These are phyloP conservation scores for Calcarisporium arbuscula DNA, from an alignment of 2,329 filamentous ascomycete species.

Conservation along the genomic window DNA sequence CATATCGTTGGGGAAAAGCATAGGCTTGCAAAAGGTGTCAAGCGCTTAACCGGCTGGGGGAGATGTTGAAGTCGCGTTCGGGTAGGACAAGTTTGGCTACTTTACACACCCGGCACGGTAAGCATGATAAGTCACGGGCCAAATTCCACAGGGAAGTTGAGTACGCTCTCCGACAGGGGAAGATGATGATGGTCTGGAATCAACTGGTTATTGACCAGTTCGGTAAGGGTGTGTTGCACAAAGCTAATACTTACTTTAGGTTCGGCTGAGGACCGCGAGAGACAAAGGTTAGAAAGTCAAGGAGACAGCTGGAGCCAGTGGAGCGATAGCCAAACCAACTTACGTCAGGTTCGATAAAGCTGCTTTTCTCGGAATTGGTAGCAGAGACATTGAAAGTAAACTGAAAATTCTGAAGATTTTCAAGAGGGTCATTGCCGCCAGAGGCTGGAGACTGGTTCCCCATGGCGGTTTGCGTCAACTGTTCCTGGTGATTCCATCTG, in stretches of 20 bases:
- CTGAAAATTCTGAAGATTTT: constrained; percentile 14
- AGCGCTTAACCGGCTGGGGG: not conserved
- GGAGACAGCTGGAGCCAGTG: not conserved
- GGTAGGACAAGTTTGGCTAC: constrained; percentile 15
- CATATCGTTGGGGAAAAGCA: constrained; percentile 38
- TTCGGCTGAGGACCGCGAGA: too few relatives aligned
- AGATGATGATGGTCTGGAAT: constrained; percentile 16
- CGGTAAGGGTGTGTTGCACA: too few relatives aligned
- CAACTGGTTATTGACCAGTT: too few relatives aligned
- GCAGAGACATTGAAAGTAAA: constrained; percentile 27
- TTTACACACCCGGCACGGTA: constrained; percentile 42
- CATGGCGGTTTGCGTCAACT: too few relatives aligned
- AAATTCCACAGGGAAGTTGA: constrained; percentile 34
- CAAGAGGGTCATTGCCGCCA: too few relatives aligned
- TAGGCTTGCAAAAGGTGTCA: constrained; percentile 28
- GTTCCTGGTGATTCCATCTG: too few relatives aligned
- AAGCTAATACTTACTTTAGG: constrained; percentile 18
- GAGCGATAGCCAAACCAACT: constrained; percentile 13
- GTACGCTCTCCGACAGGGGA: constrained; percentile 35
- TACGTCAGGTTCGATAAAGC: constrained; percentile 27
- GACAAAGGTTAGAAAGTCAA: constrained; percentile 15
- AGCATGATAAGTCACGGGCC: constrained; percentile 42
- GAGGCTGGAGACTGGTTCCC: too few relatives aligned
- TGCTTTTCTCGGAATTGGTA: constrained; percentile 19
- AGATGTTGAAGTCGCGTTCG: not conserved